Percentiles rank a stretch among this genome's conserved stretches.
Conservation (phyloP, 106 monocot genomes). For the Allium fistulosum region DNA sequence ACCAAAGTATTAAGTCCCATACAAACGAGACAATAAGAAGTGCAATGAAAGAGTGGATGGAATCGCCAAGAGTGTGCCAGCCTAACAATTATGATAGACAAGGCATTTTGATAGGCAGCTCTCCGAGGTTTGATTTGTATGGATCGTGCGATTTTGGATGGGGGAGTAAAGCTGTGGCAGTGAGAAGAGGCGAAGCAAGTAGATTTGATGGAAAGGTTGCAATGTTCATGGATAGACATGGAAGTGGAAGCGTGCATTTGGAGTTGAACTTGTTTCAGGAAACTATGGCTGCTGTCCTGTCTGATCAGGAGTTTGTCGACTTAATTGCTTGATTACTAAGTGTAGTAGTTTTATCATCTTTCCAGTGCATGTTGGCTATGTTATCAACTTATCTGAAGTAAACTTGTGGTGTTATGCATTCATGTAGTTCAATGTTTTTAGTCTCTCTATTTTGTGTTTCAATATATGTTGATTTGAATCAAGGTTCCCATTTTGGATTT, state of each 20-base stretch:
- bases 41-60: neutral
- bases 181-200: neutral
- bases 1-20: neutral
- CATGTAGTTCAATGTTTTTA: too few relatives aligned
- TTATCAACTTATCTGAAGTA: too few relatives aligned
- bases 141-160: neutral
- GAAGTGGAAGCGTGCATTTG: slow-evolving; percentile 3
- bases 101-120: neutral
- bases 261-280: neutral
- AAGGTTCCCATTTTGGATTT: too few relatives aligned
- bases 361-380: too few relatives aligned
- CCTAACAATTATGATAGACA: neutral
- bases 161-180: neutral
- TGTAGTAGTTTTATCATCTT: neutral
- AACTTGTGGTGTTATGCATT: too few relatives aligned
- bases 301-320: neutral
- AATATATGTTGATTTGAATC: too few relatives aligned
- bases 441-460: too few relatives aligned
- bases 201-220: neutral
- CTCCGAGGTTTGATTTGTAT: slow-evolving; percentile 4
- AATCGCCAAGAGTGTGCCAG: neutral
- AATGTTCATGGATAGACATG: neutral
- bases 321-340: neutral
- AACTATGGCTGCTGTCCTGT: neutral
- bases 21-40: neutral